phyloP scores from a whole-genome alignment of 306 rosid species.

The Vigna trinervia region DNA sequence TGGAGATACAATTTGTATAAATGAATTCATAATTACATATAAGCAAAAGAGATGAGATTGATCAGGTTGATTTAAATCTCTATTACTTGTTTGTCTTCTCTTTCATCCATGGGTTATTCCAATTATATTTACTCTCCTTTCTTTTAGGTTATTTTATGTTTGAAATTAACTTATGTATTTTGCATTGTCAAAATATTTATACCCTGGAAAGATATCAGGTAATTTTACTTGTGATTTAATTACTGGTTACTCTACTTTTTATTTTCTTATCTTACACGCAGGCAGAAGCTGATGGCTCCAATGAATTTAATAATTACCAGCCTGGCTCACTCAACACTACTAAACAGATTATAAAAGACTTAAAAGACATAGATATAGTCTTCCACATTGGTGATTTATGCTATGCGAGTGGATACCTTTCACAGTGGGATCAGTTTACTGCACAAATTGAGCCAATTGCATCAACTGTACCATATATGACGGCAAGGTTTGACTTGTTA shows the following conservation, averaged over 20 bases:
- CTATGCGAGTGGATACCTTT: slow-evolving; percentile 92
- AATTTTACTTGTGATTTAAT: slow-evolving; percentile 23
- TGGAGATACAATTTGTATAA: background rate
- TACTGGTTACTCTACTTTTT: slow-evolving; percentile 20
- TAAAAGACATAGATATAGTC: slow-evolving; percentile 77
- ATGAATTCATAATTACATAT: background rate
- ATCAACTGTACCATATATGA: slow-evolving; percentile 90
- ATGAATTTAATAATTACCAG: slow-evolving; percentile 87
- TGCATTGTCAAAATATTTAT: slow-evolving; percentile 6
- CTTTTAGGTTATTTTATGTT: slow-evolving; percentile 4
- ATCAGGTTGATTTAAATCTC: slow-evolving; percentile 23
- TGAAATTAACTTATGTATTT: background rate
- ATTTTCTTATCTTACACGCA: slow-evolving; percentile 45
- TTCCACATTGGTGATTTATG: slow-evolving; percentile 92
- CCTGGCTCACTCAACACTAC: slow-evolving; percentile 88
- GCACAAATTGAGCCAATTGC: slow-evolving; percentile 96
- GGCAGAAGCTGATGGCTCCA: slow-evolving; percentile 98
- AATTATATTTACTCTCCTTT: background rate
- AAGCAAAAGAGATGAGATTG: background rate
- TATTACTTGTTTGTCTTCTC: slow-evolving; percentile 20
- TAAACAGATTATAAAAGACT: slow-evolving; percentile 69
- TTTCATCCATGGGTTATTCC: background rate
- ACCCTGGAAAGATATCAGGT: background rate
- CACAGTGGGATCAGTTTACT: slow-evolving; percentile 97
- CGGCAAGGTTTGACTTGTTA: slow-evolving; percentile 66